Conservation (phyloP, 495 filamentous ascomycete genomes). For the Neurospora sp. region DNA sequence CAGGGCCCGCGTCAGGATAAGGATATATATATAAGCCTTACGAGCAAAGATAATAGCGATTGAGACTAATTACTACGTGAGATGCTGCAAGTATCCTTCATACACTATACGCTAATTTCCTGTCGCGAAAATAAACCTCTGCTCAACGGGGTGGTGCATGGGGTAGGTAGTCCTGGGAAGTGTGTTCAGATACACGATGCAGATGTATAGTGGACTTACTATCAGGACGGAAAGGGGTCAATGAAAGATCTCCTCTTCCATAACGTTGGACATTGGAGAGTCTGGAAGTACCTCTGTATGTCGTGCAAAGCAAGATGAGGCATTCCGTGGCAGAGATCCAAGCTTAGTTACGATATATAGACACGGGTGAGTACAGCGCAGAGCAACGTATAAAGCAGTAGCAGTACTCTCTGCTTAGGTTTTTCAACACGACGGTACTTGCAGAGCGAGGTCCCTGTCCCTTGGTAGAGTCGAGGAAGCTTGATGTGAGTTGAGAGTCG, state of each 20-base stretch:
- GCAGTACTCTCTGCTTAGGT: too few species aligned
- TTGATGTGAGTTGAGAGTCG: too few species aligned
- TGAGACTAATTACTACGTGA: background rate
- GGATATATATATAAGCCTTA: background rate
- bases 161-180: too few species aligned
- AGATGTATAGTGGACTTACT: background rate
- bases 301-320: background rate
- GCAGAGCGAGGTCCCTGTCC: too few species aligned
- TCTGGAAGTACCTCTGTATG: background rate
- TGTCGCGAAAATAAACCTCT: background rate
- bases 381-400: background rate
- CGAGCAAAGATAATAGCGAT: background rate
- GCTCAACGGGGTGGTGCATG: background rate
- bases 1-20: too few species aligned
- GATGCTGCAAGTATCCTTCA: background rate
- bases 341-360: background rate
- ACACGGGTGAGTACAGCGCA: background rate
- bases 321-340: background rate
- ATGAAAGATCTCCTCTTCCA: too few species aligned
- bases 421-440: too few species aligned
- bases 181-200: too few species aligned
- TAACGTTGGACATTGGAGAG: too few species aligned
- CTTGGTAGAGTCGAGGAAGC: too few species aligned
- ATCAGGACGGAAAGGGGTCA: background rate
- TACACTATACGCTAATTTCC: background rate